Evolutionary conservation across 352 stramenopile genomes (phyloP).

Genomic region (Pseudoperonospora humuli): DNA sequence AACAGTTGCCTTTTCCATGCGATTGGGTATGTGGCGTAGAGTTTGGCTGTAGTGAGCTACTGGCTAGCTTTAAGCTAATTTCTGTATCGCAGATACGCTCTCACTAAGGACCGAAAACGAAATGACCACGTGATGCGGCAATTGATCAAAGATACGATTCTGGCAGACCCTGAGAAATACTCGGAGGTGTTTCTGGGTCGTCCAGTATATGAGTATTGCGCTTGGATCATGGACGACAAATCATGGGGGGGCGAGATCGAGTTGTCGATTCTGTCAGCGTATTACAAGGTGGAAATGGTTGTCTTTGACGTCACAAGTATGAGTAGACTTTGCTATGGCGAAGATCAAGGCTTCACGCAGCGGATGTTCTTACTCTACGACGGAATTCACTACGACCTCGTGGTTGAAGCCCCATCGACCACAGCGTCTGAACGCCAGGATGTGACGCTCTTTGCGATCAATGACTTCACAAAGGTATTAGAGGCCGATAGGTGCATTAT

Average conservation of each 20-base stretch:
- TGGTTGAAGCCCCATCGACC: constrained; percentile 50
- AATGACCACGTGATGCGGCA: constrained; percentile 56
- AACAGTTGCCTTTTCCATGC: constrained; percentile 86
- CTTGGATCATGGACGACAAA: constrained; percentile 76
- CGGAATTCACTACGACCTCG: constrained; percentile 79
- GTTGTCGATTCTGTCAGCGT: constrained; percentile 70
- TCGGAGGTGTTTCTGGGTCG: constrained; percentile 74
- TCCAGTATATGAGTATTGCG: constrained; percentile 72
- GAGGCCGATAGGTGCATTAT: background rate
- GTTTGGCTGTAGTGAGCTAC: background rate
- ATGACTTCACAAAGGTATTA: constrained; percentile 76
- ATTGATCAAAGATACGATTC: constrained; percentile 69
- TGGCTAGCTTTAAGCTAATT: background rate
- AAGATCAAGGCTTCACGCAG: constrained; percentile 76
- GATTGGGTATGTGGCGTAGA: constrained; percentile 39
- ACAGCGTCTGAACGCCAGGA: constrained; percentile 45
- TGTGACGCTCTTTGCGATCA: constrained; percentile 66
- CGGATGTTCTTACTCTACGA: constrained; percentile 84
- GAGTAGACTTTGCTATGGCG: constrained; percentile 73
- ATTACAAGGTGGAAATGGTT: constrained; percentile 76
- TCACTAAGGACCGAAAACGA: constrained; percentile 50
- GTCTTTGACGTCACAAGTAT: constrained; percentile 84
- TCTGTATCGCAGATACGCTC: constrained; percentile 36
- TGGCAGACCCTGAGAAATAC: constrained; percentile 48
- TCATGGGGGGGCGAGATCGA: constrained; percentile 86